These are phyloP conservation scores for Magnaporthiopsis poae DNA, from an alignment of 2,329 filamentous ascomycete genomes.

Conservation along the genomic window DNA sequence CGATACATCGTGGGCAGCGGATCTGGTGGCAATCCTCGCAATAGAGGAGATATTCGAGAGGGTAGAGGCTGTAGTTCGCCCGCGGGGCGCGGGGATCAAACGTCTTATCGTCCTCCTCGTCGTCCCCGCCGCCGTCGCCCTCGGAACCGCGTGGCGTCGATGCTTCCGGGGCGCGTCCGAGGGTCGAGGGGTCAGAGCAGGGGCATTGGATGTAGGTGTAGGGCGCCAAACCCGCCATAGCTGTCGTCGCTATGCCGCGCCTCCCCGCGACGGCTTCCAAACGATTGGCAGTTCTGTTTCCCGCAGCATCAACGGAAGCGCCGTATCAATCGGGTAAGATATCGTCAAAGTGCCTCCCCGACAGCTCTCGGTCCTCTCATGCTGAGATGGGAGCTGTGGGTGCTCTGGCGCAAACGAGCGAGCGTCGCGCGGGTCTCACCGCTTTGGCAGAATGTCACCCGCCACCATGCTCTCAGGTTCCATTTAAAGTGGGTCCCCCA, in stretches of 20 bases:
- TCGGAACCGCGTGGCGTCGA: constrained; percentile 31
- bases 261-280: background rate
- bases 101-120: constrained; percentile 63
- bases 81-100: constrained; percentile 80
- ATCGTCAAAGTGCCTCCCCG: background rate
- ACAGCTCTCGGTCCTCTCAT: background rate
- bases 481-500: background rate
- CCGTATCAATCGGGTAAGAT: background rate
- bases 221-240: constrained; percentile 44
- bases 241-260: constrained; percentile 7
- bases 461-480: background rate
- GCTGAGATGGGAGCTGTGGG: background rate
- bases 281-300: background rate
- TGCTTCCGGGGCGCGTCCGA: constrained; percentile 12
- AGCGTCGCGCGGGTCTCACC: background rate
- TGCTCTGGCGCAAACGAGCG: background rate
- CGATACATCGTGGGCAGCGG: constrained; percentile 80
- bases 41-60: constrained; percentile 85
- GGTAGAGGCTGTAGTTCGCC: constrained; percentile 85
- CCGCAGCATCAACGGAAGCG: background rate
- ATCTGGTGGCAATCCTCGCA: constrained; percentile 97
- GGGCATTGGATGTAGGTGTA: constrained; percentile 61
- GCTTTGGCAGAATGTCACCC: background rate
- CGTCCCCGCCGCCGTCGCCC: constrained; percentile 29
- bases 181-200: constrained; percentile 39